Percentiles rank a stretch among this genome's conserved stretches.
Conservation (phyloP, 768 basidiomycete genomes). For the Collybia sp. region DNA sequence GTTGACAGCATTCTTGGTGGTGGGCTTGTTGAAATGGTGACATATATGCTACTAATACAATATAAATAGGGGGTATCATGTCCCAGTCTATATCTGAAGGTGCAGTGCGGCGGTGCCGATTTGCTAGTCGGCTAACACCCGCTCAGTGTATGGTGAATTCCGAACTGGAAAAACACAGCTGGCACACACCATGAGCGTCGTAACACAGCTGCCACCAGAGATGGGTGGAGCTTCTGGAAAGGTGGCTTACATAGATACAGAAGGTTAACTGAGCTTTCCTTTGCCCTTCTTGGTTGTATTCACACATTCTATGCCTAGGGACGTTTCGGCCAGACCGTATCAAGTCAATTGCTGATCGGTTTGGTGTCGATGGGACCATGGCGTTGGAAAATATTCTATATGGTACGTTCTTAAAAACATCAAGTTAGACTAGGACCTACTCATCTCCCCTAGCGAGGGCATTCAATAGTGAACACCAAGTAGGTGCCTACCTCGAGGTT, state of each 20-base stretch:
- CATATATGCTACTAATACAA: not conserved
- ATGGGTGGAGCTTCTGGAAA: constrained; percentile 90
- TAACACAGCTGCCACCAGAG: constrained; percentile 84
- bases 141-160: constrained; percentile 89
- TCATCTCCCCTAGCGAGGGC: constrained; percentile 61
- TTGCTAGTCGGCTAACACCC: not conserved
- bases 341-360: constrained; percentile 84
- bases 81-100: constrained; percentile 96
- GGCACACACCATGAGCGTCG: constrained; percentile 92
- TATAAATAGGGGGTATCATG: constrained; percentile 70
- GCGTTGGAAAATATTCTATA: constrained; percentile 91
- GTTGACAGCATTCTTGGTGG: constrained; percentile 90
- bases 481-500: constrained; percentile 17
- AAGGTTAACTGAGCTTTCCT: constrained; percentile 43
- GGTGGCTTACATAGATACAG: constrained; percentile 91
- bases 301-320: constrained; percentile 37
- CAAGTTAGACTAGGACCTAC: not conserved
- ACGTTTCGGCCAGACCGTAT: constrained; percentile 95
- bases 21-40: constrained; percentile 21
- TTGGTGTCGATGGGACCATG: constrained; percentile 88
- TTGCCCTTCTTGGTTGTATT: not conserved
- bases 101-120: constrained; percentile 14
- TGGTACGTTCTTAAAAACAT: constrained; percentile 40
- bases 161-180: constrained; percentile 95
- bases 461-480: constrained; percentile 91